Evolutionary conservation across 441 rosid species (phyloP).

Genomic region (Pelargonium cotyledonis): DNA sequence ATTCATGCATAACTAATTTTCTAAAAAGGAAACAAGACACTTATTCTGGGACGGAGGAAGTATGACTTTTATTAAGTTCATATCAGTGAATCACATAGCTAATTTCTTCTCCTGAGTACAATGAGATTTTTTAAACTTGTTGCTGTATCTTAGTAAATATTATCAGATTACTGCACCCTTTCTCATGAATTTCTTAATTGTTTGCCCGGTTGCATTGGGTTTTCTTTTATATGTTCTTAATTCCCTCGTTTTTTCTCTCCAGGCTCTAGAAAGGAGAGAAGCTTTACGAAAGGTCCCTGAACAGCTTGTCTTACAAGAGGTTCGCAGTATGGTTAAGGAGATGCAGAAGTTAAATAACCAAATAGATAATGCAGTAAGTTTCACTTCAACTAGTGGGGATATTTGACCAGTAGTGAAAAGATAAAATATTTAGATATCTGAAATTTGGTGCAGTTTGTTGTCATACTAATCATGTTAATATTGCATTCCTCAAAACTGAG

Average conservation of each 20-base stretch:
- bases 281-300: neutral
- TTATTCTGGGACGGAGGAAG: neutral
- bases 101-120: neutral
- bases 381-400: neutral
- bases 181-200: neutral
- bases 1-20: no score
- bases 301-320: neutral
- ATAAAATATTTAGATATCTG: neutral
- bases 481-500: neutral
- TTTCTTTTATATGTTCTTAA: no score
- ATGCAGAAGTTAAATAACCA: neutral
- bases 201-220: neutral
- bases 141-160: no score
- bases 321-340: constrained; percentile 3
- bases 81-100: neutral
- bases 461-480: neutral
- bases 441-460: neutral
- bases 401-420: neutral
- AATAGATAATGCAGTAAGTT: neutral
- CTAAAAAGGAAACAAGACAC: neutral
- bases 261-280: neutral
- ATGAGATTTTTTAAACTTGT: no score
- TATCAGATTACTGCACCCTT: constrained; percentile 1
- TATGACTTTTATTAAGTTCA: neutral
- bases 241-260: neutral